Conservation (phyloP, 1,284 basidiomycete genomes). For the Stygiomarasmius scandens region DNA sequence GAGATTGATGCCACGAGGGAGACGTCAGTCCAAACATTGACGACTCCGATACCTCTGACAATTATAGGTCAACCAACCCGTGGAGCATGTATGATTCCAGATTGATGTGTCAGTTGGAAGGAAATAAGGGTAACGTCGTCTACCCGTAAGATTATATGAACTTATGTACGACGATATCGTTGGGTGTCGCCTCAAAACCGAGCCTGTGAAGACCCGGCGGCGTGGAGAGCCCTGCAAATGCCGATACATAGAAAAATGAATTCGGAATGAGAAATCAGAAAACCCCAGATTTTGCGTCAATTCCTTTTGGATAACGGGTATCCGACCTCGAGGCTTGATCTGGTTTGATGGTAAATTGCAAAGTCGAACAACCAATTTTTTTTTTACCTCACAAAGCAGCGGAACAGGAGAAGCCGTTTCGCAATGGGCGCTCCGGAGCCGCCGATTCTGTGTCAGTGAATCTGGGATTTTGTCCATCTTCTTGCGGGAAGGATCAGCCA, state of each 20-base stretch:
- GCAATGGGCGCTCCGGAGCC: neutral
- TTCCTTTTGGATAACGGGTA: neutral
- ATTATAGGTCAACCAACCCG: neutral
- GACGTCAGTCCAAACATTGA: constrained; percentile 1
- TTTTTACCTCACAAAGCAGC: neutral
- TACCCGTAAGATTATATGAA: neutral
- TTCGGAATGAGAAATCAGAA: neutral
- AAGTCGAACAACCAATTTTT: neutral
- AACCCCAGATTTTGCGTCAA: neutral
- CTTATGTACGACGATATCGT: neutral
- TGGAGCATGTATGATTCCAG: neutral
- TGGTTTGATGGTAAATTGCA: neutral
- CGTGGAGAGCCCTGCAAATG: neutral
- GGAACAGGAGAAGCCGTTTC: neutral
- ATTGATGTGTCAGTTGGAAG: neutral
- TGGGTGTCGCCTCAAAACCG: neutral
- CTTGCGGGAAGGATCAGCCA: neutral
- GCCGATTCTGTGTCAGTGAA: neutral
- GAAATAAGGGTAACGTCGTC: neutral
- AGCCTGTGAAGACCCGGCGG: neutral
- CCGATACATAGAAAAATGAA: neutral
- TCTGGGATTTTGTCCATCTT: neutral
- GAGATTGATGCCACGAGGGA: constrained; percentile 13
- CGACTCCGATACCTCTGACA: neutral
- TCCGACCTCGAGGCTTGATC: neutral